A percentile compares a stretch with the other conserved stretches of the same genome.
phyloP scores from a whole-genome alignment of 2,329 filamentous ascomycete species.

The Penicillium paneum region DNA sequence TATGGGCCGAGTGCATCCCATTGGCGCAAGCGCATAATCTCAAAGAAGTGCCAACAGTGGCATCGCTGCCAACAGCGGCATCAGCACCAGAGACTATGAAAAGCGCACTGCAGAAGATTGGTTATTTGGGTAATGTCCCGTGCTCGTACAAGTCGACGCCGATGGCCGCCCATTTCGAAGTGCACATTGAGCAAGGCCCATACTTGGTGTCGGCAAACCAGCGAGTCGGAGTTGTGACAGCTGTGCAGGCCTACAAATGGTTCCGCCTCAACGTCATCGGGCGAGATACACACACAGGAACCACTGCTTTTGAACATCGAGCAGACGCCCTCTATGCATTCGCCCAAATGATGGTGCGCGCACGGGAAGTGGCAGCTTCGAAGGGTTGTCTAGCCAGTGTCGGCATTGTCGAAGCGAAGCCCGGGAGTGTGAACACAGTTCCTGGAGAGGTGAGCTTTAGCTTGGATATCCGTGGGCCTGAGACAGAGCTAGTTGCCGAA shows the following conservation, averaged over 20 bases:
- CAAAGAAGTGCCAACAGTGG: constrained; percentile 55
- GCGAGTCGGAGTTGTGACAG: constrained; percentile 67
- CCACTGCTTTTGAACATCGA: constrained; percentile 64
- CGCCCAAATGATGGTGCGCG: constrained; percentile 64
- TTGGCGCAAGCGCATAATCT: constrained; percentile 61
- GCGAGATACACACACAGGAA: constrained; percentile 70
- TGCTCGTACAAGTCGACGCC: constrained; percentile 59
- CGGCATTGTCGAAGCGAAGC: constrained; percentile 64
- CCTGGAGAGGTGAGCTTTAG: constrained; percentile 65
- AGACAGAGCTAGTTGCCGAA: constrained; percentile 55
- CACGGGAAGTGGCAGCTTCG: constrained; percentile 60
- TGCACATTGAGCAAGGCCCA: constrained; percentile 81
- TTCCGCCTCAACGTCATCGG: constrained; percentile 65
- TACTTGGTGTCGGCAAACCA: constrained; percentile 63
- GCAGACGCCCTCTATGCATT: constrained; percentile 67
- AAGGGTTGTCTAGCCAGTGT: constrained; percentile 64
- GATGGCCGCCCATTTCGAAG: constrained; percentile 72
- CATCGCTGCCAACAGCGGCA: constrained; percentile 44
- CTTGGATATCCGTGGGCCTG: constrained; percentile 63
- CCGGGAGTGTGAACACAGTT: constrained; percentile 71
- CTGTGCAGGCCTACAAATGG: constrained; percentile 74
- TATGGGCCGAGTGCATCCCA: constrained; percentile 66
- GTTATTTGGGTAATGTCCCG: constrained; percentile 59
- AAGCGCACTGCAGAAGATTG: constrained; percentile 67
- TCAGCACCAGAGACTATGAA: constrained; percentile 61